Evolutionary conservation across 2,329 filamentous ascomycete species (phyloP).

Genomic region (Trichoderma harzianum): DNA sequence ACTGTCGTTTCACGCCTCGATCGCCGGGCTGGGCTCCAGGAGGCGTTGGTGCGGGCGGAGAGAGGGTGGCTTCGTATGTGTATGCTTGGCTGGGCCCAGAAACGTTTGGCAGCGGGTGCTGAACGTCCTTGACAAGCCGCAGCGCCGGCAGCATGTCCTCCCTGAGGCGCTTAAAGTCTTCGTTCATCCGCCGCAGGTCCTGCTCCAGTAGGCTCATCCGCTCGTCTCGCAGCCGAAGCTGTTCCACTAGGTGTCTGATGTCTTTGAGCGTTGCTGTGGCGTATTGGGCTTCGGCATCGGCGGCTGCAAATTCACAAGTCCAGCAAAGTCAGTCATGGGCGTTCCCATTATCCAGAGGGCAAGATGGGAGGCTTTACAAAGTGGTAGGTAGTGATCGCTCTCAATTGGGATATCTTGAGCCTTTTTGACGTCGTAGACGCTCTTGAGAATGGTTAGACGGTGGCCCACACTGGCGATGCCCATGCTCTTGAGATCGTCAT

Average conservation of each 20-base stretch:
- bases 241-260: constrained; percentile 84
- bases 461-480: constrained; percentile 90
- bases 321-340: constrained; percentile 19
- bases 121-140: constrained; percentile 85
- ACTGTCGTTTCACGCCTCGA: constrained; percentile 62
- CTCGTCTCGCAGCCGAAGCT: constrained; percentile 85
- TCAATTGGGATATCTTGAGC: constrained; percentile 90
- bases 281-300: constrained; percentile 82
- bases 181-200: constrained; percentile 77
- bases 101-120: constrained; percentile 72
- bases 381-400: constrained; percentile 86
- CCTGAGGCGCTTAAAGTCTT: constrained; percentile 83
- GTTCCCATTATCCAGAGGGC: not conserved
- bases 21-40: constrained; percentile 49
- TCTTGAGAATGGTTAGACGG: constrained; percentile 90
- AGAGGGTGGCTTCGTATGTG: constrained; percentile 48
- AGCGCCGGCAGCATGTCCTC: constrained; percentile 91
- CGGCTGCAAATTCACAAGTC: constrained; percentile 54
- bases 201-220: constrained; percentile 79
- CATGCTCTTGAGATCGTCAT: constrained; percentile 94
- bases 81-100: constrained; percentile 40
- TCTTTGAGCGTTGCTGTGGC: constrained; percentile 88
- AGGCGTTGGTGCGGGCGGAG: constrained; percentile 56
- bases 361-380: constrained; percentile 57
- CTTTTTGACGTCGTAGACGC: constrained; percentile 93